These are phyloP conservation scores for Diaporthe vaccinii DNA, from an alignment of 2,329 filamentous ascomycete genomes.

Conservation along the genomic window DNA sequence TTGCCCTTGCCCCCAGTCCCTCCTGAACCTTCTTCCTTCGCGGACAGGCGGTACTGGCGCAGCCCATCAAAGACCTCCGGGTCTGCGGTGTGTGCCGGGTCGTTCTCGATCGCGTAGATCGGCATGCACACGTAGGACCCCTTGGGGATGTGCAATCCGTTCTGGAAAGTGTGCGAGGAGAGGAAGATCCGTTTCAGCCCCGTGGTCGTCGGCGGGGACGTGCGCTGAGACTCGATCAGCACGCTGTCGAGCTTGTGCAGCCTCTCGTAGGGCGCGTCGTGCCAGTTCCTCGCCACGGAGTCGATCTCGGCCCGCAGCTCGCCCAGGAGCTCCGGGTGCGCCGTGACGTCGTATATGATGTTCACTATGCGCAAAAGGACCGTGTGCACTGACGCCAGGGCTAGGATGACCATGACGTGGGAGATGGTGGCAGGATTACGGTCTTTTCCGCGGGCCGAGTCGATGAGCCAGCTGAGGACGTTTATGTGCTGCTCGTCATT, in stretches of 20 bases:
- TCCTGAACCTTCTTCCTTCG: constrained; percentile 35
- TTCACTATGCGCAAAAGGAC: constrained; percentile 3
- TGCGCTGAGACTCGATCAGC: background rate
- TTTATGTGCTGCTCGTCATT: background rate
- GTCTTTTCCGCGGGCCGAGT: background rate
- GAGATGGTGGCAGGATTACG: background rate
- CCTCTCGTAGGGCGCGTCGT: background rate
- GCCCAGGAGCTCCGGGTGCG: background rate
- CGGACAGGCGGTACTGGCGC: constrained; percentile 50
- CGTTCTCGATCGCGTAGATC: constrained; percentile 46
- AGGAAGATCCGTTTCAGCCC: constrained; percentile 6
- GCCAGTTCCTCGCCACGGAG: background rate
- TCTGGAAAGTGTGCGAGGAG: background rate
- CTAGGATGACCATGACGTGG: constrained; percentile 7
- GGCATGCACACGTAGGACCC: constrained; percentile 40
- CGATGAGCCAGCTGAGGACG: constrained; percentile 14
- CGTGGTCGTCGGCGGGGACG: background rate
- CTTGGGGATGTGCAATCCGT: constrained; percentile 31
- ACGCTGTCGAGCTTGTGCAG: constrained; percentile 9
- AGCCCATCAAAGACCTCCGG: constrained; percentile 51
- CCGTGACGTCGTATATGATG: background rate
- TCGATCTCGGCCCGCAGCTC: constrained; percentile 15
- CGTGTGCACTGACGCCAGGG: constrained; percentile 9
- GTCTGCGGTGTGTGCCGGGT: constrained; percentile 48
- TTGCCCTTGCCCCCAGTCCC: background rate